Conservation (phyloP, 768 basidiomycete species). For the Leccinum obscurum region DNA sequence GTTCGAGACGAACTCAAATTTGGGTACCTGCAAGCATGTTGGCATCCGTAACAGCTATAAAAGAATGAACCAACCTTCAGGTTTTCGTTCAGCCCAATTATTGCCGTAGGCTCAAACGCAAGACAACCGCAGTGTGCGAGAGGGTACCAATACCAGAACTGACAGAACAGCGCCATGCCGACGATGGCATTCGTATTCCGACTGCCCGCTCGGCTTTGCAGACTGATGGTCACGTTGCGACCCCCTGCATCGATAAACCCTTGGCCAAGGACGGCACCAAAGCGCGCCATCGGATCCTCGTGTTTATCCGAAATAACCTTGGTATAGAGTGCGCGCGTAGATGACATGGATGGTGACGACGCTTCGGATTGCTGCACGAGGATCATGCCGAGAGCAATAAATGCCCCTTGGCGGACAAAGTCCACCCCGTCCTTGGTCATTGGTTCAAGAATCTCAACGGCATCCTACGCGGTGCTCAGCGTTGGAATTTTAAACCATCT, state of each 20-base stretch:
- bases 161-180: slow-evolving; percentile 97
- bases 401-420: slow-evolving; percentile 97
- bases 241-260: slow-evolving; percentile 98
- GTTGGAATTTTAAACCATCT: neutral
- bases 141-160: slow-evolving; percentile 99
- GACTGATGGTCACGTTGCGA: slow-evolving; percentile 90
- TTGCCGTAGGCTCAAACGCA: slow-evolving; percentile 93
- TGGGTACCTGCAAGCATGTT: slow-evolving; percentile 69
- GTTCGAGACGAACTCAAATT: slow-evolving; percentile 89
- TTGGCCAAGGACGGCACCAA: slow-evolving; percentile 94
- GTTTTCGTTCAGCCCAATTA: slow-evolving; percentile 87
- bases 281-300: slow-evolving; percentile 98
- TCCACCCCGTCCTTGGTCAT: slow-evolving; percentile 98
- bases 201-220: slow-evolving; percentile 92
- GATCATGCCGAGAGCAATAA: slow-evolving; percentile 94
- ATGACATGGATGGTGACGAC: slow-evolving; percentile 75
- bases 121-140: slow-evolving; percentile 90
- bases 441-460: slow-evolving; percentile 93
- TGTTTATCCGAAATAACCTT: slow-evolving; percentile 96
- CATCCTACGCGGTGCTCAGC: slow-evolving; percentile 58
- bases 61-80: slow-evolving; percentile 59
- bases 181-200: slow-evolving; percentile 93
- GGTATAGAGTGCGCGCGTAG: slow-evolving; percentile 80
- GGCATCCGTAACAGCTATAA: neutral
- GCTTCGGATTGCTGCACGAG: slow-evolving; percentile 96